Evolutionary conservation across 1,284 basidiomycete species (phyloP), one percentile per base, ranked within the genome.

Genomic region (Puccinia novopanici): DNA sequence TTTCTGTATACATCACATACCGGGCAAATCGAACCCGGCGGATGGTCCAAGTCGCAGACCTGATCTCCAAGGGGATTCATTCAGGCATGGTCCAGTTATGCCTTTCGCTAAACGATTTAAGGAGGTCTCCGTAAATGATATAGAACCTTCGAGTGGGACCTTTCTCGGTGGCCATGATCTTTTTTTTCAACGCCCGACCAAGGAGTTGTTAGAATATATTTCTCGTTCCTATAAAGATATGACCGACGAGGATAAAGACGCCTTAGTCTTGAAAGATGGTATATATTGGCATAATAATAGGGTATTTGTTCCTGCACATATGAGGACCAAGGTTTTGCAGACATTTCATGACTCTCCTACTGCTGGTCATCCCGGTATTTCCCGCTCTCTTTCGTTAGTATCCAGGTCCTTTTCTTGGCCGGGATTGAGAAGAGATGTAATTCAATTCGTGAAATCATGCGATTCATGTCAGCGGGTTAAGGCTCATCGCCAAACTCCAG

Each of bases 381-480:
- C 50, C 1, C 48, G 54, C 13, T 55, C 63, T 22, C 34, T 78
- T 24, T 48, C 42, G 2, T 3, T 40, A 1, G 24, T 78, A 0
- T 55, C 65, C 3, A 12, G 75, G 0, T 54, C 75, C 1, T 70
- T 71, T 76, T 59, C 48, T 34, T 78, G 75, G 75, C 63, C 63
- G 27, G 24, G n/a, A 2, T n/a, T 78, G 5, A 15, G 40, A 42
- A 40, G 59, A 13, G 52, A 68, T 8, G 50, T 78, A 2, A 57
- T 67, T 0, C 17, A 8, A 1, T 76, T 52, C 17, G 61, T 67
- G 3, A 15, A 50, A 24, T 63, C 59, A 10, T 76, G 75, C 37
- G 61, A 76, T 22, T 67, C 61, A 0, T 76, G 61, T 54, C 75
- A 76, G 22, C 55, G 50, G 2, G 27, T 52, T 17, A 63, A 76